These are phyloP conservation scores for Rhynchosporium agropyri DNA, from an alignment of 2,329 filamentous ascomycete species.

Conservation along the genomic window DNA sequence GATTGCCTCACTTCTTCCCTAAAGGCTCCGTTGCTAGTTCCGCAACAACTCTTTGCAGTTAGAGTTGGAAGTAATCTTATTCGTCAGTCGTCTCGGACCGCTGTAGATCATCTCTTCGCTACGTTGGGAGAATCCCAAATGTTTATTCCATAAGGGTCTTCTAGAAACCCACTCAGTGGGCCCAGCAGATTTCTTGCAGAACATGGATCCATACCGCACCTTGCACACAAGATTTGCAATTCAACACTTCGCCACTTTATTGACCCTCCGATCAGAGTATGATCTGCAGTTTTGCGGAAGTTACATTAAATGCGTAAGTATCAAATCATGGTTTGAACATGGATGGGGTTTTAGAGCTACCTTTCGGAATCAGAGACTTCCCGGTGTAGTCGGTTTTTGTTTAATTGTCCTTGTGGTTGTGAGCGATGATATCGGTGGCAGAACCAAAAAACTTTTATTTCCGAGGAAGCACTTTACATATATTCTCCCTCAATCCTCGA, in stretches of 20 bases:
- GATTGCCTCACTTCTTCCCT: neutral
- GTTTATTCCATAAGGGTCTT: neutral
- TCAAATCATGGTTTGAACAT: neutral
- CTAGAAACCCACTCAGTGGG: too few species aligned
- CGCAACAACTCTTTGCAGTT: neutral
- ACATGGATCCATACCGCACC: neutral
- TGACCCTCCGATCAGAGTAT: neutral
- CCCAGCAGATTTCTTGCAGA: neutral
- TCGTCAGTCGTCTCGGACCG: neutral
- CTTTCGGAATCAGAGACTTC: neutral
- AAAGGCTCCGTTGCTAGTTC: neutral
- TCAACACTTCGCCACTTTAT: neutral
- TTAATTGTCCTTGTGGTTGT: neutral
- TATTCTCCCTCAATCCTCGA: constrained; percentile 8
- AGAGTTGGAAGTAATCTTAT: neutral
- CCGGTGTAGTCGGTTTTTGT: neutral
- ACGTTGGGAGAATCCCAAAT: neutral
- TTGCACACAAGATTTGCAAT: neutral
- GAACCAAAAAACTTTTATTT: neutral
- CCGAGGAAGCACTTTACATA: constrained; percentile 13
- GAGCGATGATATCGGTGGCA: constrained; percentile 19
- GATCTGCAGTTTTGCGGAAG: constrained; percentile 13
- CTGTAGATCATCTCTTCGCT: neutral
- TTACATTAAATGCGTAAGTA: neutral
- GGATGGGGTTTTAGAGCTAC: constrained; percentile 10